These are phyloP conservation scores for Pleurotus tuber-regium DNA, from an alignment of 768 basidiomycete genomes.

Conservation along the genomic window DNA sequence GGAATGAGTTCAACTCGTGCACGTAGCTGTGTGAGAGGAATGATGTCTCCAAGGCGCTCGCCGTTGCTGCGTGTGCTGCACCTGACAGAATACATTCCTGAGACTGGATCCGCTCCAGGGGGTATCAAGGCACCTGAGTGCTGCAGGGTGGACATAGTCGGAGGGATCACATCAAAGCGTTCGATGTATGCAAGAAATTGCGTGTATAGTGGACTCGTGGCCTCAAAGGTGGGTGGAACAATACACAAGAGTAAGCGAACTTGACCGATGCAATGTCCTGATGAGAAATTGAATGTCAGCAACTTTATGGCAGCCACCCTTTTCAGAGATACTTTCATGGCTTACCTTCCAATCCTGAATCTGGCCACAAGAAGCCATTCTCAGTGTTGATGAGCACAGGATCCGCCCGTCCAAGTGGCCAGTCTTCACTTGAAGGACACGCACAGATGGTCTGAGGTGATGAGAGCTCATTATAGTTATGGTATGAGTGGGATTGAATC, in stretches of 20 bases:
- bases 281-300: background rate
- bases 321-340: background rate
- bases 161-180: too few relatives aligned
- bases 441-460: conserved; percentile 22
- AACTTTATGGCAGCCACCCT: too few relatives aligned
- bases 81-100: too few relatives aligned
- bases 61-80: too few relatives aligned
- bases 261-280: conserved; percentile 5
- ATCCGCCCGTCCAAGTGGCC: conserved; percentile 21
- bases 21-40: too few relatives aligned
- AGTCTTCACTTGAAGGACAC: conserved; percentile 15
- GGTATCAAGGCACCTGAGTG: background rate
- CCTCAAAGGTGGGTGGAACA: background rate
- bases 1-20: too few relatives aligned
- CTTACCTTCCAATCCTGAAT: conserved; percentile 20
- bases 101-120: too few relatives aligned
- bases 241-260: conserved; percentile 3
- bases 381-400: conserved; percentile 19
- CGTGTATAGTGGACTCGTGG: background rate
- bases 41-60: too few relatives aligned
- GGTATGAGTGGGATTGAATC: conserved; percentile 23
- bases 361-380: conserved; percentile 13
- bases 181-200: conserved; percentile 4
- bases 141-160: background rate
- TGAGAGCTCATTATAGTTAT: conserved; percentile 17